Conservation (phyloP, 2,329 filamentous ascomycete species). For the Cladosporium sp. region DNA sequence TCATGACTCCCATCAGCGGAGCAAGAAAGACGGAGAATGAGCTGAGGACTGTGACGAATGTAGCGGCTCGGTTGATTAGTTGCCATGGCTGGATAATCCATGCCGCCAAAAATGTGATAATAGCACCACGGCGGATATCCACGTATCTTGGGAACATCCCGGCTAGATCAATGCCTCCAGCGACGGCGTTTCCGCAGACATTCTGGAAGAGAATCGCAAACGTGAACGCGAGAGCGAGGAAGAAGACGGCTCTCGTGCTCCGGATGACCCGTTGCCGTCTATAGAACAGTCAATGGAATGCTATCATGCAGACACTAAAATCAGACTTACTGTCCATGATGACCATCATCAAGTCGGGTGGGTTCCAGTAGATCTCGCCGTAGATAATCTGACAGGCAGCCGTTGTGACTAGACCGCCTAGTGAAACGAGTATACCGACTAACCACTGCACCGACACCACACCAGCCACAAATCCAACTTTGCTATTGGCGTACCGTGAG, state of each 20-base stretch:
- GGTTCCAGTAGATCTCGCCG: constrained; percentile 38
- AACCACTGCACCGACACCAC: constrained; percentile 39
- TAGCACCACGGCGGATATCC: too few species aligned
- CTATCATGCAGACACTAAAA: background rate
- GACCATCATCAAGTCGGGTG: constrained; percentile 41
- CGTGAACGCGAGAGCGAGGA: constrained; percentile 33
- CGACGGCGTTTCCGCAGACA: too few species aligned
- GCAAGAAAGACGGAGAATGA: constrained; percentile 42
- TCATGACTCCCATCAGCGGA: constrained; percentile 38
- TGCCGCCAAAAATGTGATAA: constrained; percentile 32
- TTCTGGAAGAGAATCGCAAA: constrained; percentile 41
- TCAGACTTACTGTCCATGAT: constrained; percentile 37
- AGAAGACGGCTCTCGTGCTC: constrained; percentile 35
- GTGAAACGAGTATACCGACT: constrained; percentile 38
- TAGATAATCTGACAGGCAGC: constrained; percentile 37
- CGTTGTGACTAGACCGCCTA: constrained; percentile 42
- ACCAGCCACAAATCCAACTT: constrained; percentile 36
- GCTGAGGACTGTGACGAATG: constrained; percentile 37
- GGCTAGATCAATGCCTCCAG: too few species aligned
- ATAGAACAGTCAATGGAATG: background rate
- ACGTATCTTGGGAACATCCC: too few species aligned
- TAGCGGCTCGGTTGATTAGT: constrained; percentile 34
- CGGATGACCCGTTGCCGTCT: constrained; percentile 37
- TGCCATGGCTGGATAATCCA: constrained; percentile 37
- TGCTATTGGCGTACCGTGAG: constrained; percentile 38